Base-by-base conservation (phyloP, 2,329 filamentous ascomycete genomes). In the Microdochium nivale region DNA sequence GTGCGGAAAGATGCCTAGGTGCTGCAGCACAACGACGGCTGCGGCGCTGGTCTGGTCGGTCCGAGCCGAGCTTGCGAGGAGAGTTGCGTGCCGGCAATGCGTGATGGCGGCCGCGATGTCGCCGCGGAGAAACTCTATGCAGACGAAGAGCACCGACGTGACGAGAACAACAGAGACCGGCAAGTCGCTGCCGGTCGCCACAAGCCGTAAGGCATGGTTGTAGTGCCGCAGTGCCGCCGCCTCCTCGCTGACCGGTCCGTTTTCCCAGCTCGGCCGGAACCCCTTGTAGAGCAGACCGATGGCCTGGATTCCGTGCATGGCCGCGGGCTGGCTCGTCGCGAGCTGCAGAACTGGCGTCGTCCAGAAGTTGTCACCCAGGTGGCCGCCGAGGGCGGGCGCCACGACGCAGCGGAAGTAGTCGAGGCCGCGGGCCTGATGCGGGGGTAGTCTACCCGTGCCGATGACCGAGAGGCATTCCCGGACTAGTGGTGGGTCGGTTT, bases 91-190 rank as follows among this genome's bases (percentile, higher is more conserved):
- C 2, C 61, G 57, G 30, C 60, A 62, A 49, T 73, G 70, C 10
- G 60, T 59, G 21, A 70, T 60, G 1, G 76, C 73, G 10, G 70
- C 69, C 4, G 62, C 60, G 44, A 73, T 71, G 52, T 79, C 73
- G 35, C 75, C 73, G 32, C 75, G 74, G 53, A 81, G 66, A 56
- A 77, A 77, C 60, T 80, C 78, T 48, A 80, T 72, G 56, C 76
- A 77, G 24, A 76, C 73, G 54, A 80, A 78, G 23, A 80, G 62
- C 1, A 78, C 48, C 3, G 53, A 53, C 8, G 56, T 23, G 11
- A 54, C 49, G 4, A 58, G 52, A 3, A 50, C 52, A 2, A 49
- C 32, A 14, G 50, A 46, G 0, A 49, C 21, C 32, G 53, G 47
- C 27, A 53, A 51, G 19, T 47, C n/a, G 2, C 51, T 46, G 8